Conservation (phyloP, 495 filamentous ascomycete genomes). For the Diplogelasinospora grovesii region DNA sequence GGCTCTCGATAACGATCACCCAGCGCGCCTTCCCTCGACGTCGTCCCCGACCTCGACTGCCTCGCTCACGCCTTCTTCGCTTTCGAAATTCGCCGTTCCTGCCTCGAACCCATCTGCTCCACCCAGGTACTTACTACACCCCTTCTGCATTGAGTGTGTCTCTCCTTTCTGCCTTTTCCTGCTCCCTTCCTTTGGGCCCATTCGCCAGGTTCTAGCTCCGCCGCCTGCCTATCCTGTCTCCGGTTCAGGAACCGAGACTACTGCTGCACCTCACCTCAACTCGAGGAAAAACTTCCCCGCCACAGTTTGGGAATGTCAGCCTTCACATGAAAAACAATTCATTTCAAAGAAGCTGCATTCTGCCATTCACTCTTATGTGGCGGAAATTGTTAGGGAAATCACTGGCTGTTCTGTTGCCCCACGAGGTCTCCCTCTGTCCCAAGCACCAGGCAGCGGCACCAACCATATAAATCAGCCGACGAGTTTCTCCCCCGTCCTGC, state of each 20-base stretch:
- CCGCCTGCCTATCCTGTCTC: not conserved
- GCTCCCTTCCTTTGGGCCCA: not conserved
- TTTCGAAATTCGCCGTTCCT: conserved; percentile 7
- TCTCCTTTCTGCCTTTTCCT: conserved; percentile 1
- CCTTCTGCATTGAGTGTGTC: not conserved
- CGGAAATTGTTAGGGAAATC: no score
- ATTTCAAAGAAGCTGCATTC: no score
- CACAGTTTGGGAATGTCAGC: no score
- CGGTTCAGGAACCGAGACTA: conserved; percentile 5
- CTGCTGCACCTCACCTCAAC: conserved; percentile 2
- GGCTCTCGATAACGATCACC: conserved; percentile 43
- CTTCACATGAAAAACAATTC: no score
- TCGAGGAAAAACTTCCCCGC: not conserved
- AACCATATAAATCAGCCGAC: not conserved
- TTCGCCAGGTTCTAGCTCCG: conserved; percentile 6
- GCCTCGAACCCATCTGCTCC: conserved; percentile 13
- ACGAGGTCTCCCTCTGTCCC: not conserved
- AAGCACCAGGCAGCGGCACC: not conserved
- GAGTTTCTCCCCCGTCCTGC: not conserved
- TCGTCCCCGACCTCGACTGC: conserved; percentile 19
- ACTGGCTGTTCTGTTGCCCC: not conserved
- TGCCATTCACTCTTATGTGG: no score
- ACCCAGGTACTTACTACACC: conserved; percentile 20
- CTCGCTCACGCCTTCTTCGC: conserved; percentile 10
- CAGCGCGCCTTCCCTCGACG: conserved; percentile 33